Percentiles rank a stretch among this genome's conserved stretches.
phyloP scores from a whole-genome alignment of 2,329 filamentous ascomycete genomes.

The Phaeosphaeriaceae sp. region DNA sequence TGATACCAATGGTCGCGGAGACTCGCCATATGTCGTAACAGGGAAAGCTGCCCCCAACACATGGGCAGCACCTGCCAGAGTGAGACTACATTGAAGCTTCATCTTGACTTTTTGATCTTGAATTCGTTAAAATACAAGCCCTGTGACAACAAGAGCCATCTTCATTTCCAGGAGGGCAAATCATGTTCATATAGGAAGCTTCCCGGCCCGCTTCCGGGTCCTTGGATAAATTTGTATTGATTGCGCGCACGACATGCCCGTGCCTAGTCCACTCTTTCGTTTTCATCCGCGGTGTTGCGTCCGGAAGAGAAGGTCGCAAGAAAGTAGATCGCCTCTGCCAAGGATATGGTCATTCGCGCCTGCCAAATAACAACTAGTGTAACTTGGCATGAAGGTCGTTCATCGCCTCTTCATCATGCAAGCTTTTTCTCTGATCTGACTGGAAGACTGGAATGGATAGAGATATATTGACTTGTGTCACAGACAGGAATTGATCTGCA shows the following conservation, averaged over 20 bases:
- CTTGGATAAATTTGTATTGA: slow-evolving; percentile 18
- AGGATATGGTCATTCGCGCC: slow-evolving; percentile 35
- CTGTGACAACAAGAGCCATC: not conserved
- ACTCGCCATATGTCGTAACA: slow-evolving; percentile 26
- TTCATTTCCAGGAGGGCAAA: slow-evolving; percentile 3
- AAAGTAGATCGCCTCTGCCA: slow-evolving; percentile 32
- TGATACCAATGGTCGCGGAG: slow-evolving; percentile 32
- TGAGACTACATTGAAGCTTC: slow-evolving; percentile 33
- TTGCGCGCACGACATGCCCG: slow-evolving; percentile 18
- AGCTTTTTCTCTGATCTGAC: not conserved
- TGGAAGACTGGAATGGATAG: not conserved
- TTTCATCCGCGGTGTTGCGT: slow-evolving; percentile 27
- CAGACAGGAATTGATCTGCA: no score
- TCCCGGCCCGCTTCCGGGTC: slow-evolving; percentile 9
- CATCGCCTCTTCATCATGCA: slow-evolving; percentile 5
- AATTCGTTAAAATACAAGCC: not conserved
- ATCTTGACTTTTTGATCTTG: slow-evolving; percentile 23
- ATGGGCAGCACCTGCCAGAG: slow-evolving; percentile 33
- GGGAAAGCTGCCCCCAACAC: slow-evolving; percentile 31
- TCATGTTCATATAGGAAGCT: slow-evolving; percentile 22
- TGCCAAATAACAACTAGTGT: slow-evolving; percentile 33
- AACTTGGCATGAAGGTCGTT: slow-evolving; percentile 26
- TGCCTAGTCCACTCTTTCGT: slow-evolving; percentile 23
- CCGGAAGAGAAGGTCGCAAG: slow-evolving; percentile 43
- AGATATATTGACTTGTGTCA: no score